phyloP scores from a whole-genome alignment of 73 alveolate species.

The Blepharisma japonicum region DNA sequence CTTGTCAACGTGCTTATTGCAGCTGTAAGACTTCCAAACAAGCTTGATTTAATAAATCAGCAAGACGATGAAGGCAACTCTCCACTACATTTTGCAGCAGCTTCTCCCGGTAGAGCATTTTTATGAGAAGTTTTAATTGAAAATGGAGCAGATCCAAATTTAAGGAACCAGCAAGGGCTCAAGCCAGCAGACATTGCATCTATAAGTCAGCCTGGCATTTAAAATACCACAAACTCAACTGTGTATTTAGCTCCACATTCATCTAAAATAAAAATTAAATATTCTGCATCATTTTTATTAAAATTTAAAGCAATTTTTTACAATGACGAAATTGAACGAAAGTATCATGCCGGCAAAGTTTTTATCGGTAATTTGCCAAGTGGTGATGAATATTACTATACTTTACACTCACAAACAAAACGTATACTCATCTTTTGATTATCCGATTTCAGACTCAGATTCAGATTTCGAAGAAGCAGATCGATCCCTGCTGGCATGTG shows the following conservation, averaged over 20 bases:
- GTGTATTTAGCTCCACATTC: too few relatives aligned
- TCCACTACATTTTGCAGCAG: slow-evolving; percentile 31
- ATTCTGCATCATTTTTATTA: too few relatives aligned
- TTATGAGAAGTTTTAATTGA: slow-evolving; percentile 18
- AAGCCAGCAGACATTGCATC: slow-evolving; percentile 7
- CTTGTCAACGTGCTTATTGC: slow-evolving; percentile 1
- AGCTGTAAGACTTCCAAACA: not conserved
- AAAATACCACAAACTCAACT: too few relatives aligned
- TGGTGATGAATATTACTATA: slow-evolving; percentile 8
- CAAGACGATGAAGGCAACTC: slow-evolving; percentile 24
- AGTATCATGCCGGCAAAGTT: slow-evolving; percentile 17
- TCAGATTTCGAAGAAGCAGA: not conserved
- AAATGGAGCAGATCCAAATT: slow-evolving; percentile 33
- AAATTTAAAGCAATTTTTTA: too few relatives aligned
- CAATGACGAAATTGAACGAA: not conserved
- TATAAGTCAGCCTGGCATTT: not conserved
- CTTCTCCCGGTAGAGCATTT: not conserved
- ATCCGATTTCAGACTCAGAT: not conserved
- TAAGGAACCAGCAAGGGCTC: slow-evolving; percentile 13
- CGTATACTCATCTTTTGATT: not conserved
- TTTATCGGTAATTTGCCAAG: not conserved
- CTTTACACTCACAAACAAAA: slow-evolving; percentile 16
- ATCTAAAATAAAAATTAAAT: too few relatives aligned
- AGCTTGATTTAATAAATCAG: slow-evolving; percentile 10
- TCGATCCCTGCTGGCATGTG: not conserved